These are phyloP conservation scores for Pulveroboletus frians DNA, from an alignment of 768 basidiomycete genomes.

Conservation along the genomic window DNA sequence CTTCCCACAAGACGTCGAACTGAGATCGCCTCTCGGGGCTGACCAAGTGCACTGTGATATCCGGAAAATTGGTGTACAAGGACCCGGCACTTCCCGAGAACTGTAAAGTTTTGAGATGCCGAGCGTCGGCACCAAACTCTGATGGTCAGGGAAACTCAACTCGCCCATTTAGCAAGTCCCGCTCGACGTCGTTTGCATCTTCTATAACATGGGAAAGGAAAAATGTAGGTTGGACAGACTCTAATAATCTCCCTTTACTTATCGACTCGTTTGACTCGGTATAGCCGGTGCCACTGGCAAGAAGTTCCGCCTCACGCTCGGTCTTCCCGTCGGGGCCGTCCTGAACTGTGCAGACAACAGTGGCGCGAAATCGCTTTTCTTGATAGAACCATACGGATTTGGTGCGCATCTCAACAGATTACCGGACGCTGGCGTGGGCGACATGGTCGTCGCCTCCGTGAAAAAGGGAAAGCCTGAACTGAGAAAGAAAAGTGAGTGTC, in stretches of 20 bases:
- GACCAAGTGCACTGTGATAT: no score
- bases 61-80: no score
- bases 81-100: slow-evolving; percentile 2
- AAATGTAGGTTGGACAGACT: slow-evolving; percentile 7
- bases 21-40: no score
- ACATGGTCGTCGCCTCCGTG: slow-evolving; percentile 94
- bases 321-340: slow-evolving; percentile 91
- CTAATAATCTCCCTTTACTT: background rate
- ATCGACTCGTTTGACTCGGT: background rate
- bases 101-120: slow-evolving; percentile 18
- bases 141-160: background rate
- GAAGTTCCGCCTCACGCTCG: slow-evolving; percentile 93
- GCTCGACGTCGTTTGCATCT: slow-evolving; percentile 5
- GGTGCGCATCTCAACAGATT: slow-evolving; percentile 96
- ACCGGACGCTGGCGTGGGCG: slow-evolving; percentile 91
- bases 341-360: slow-evolving; percentile 99
- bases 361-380: slow-evolving; percentile 91
- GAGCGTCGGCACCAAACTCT: slow-evolving; percentile 20
- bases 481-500: slow-evolving; percentile 92
- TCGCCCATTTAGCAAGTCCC: background rate
- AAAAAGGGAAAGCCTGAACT: slow-evolving; percentile 99
- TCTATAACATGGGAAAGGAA: slow-evolving; percentile 24
- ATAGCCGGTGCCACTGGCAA: slow-evolving; percentile 72
- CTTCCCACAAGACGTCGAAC: no score
- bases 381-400: slow-evolving; percentile 94